A percentile compares a stretch with the other conserved stretches of the same genome.
Evolutionary conservation across 1,284 basidiomycete species (phyloP).

Genomic region (Pseudozyma sp.): DNA sequence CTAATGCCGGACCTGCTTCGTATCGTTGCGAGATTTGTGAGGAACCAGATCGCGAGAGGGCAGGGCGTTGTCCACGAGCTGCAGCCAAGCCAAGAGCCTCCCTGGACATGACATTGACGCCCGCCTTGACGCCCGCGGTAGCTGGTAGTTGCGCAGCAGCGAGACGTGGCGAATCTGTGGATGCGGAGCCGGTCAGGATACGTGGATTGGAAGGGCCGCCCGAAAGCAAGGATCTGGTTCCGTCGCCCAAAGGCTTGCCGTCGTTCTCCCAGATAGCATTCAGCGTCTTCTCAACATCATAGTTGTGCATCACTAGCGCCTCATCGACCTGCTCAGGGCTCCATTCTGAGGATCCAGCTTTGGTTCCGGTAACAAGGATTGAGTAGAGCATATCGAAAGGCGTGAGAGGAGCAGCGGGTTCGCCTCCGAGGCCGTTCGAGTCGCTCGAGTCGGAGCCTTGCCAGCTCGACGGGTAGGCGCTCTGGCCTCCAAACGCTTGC

Average conservation of each 20-base stretch:
- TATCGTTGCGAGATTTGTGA: constrained; percentile 24
- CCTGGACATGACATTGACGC: constrained; percentile 54
- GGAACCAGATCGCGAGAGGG: constrained; percentile 25
- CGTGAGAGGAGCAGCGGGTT: constrained; percentile 80
- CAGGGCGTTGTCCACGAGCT: constrained; percentile 23
- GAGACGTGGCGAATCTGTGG: constrained; percentile 24
- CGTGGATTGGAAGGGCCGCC: constrained; percentile 17
- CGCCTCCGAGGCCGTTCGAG: constrained; percentile 67
- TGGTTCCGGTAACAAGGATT: constrained; percentile 75
- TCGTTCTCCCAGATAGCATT: constrained; percentile 82
- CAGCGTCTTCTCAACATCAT: constrained; percentile 95
- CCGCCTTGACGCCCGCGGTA: constrained; percentile 46
- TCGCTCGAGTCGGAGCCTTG: constrained; percentile 4
- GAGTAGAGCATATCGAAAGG: constrained; percentile 94
- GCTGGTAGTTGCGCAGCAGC: constrained; percentile 25
- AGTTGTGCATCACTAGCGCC: constrained; percentile 85
- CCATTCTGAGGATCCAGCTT: constrained; percentile 55
- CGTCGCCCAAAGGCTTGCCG: constrained; percentile 51
- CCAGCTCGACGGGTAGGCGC: constrained; percentile 15
- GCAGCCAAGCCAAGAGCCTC: constrained; percentile 43
- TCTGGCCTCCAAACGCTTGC: constrained; percentile 7
- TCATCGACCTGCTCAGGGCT: constrained; percentile 92
- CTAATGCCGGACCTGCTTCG: constrained; percentile 14
- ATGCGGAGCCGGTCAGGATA: not conserved
- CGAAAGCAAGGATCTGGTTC: constrained; percentile 30